Base-by-base conservation (phyloP, 2,329 filamentous ascomycete species). In the Trichoderma koningiopsis region DNA sequence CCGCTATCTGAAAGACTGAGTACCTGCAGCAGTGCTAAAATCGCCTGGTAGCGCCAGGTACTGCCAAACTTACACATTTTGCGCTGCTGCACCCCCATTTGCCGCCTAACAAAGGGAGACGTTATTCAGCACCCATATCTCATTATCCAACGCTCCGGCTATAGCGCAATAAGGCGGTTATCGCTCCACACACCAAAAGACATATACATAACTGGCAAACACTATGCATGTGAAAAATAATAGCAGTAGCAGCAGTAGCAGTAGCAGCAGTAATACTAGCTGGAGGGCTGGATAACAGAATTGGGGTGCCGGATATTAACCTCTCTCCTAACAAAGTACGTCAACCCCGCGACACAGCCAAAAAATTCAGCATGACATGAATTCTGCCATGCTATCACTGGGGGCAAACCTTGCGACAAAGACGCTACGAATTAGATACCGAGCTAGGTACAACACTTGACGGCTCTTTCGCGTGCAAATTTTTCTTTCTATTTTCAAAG, bases 11-110 rank as follows among this genome's bases (percentile, higher is more conserved):
- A 16, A 13, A 31, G 27, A 13, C n/a, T 24, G 47, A 49, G 40
- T 49, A 49, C 47, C 47, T 49, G 47, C 47, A 49, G 47, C 47
- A 49, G 47, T 24, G 47, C 47, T 43, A 49, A 13, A 49, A 47
- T 13, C 47, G n/a, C 47, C 10, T 49, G 22, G 52, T 53, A 66
- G 62, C 53, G 63, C 22, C 63, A 66, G 63, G 63, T 16, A 66
- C 63, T 49, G 27, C 37, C 63, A 66, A 55, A 66, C 53, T 58
- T 66, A 66, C 53, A 66, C 63, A 47, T 66, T 66, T 40, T 58
- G 63, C 63, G 63, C 53, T 35, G 47, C 59, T 37, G 52, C 53
- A 43, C 27, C 53, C 43, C 3, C 33, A 5, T 55, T 13, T n/a
- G 49, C 22, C 27, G 24, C 24, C 10, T 8, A 6, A 43, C 43